Conservation (phyloP, 331 rosid genomes). For the Acacia pycnantha region DNA sequence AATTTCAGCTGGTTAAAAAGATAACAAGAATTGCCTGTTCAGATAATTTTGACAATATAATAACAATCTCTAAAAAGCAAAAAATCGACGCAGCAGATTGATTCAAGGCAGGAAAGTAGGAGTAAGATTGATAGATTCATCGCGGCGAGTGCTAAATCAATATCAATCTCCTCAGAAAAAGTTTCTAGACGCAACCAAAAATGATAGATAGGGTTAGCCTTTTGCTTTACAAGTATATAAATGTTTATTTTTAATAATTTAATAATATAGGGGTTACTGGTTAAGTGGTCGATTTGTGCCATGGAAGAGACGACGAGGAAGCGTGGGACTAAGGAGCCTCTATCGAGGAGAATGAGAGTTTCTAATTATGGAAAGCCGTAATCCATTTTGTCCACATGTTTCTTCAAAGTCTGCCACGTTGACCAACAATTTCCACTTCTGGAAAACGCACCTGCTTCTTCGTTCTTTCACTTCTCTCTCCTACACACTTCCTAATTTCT, state of each 20-base stretch:
- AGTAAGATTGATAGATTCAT: background rate
- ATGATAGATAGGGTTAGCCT: background rate
- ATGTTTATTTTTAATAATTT: background rate
- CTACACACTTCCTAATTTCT: slow-evolving; percentile 6
- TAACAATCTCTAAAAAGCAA: background rate
- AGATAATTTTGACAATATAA: background rate
- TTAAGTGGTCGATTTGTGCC: background rate
- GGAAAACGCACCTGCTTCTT: slow-evolving; percentile 29
- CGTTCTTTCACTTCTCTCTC: background rate
- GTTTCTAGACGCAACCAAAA: background rate
- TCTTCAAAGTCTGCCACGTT: slow-evolving; percentile 29
- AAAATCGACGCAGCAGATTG: background rate
- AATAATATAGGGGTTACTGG: background rate
- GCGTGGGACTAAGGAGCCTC: background rate
- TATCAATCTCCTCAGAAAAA: background rate
- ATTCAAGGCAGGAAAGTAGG: background rate
- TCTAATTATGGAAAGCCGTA: slow-evolving; percentile 33
- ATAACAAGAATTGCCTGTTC: background rate
- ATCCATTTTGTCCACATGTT: slow-evolving; percentile 29
- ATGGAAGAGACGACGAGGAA: slow-evolving; percentile 13
- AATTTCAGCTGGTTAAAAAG: background rate
- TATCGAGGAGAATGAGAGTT: slow-evolving; percentile 15
- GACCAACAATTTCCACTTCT: background rate
- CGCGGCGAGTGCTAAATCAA: too few species aligned
- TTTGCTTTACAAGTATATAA: background rate